Conservation (phyloP, 2,329 filamentous ascomycete species). For the Triangularia verruculosa region DNA sequence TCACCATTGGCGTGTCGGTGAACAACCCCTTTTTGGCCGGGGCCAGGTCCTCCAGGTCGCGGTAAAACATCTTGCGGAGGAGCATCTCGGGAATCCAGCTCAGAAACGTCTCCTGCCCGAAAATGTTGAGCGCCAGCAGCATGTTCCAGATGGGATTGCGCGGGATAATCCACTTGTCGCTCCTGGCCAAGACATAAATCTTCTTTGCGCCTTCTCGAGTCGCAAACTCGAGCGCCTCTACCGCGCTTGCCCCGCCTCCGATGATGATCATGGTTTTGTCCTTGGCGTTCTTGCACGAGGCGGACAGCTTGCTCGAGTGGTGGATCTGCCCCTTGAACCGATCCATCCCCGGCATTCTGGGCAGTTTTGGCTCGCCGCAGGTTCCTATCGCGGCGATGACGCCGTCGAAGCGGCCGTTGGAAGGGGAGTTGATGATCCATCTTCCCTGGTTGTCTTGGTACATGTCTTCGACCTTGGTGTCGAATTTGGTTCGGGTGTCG, state of each 20-base stretch:
- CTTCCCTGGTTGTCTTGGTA: slow-evolving; percentile 65
- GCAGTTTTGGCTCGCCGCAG: slow-evolving; percentile 72
- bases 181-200: slow-evolving; percentile 70
- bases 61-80: slow-evolving; percentile 76
- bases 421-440: slow-evolving; percentile 74
- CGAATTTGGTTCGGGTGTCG: slow-evolving; percentile 67
- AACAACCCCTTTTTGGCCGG: slow-evolving; percentile 72
- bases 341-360: slow-evolving; percentile 66
- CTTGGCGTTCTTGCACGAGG: slow-evolving; percentile 49
- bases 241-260: slow-evolving; percentile 75
- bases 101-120: slow-evolving; percentile 71
- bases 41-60: slow-evolving; percentile 71
- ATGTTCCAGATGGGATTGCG: slow-evolving; percentile 72
- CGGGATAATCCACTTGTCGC: slow-evolving; percentile 85
- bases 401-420: slow-evolving; percentile 72
- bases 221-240: slow-evolving; percentile 80
- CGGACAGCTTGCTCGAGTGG: slow-evolving; percentile 73
- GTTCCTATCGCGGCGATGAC: slow-evolving; percentile 76
- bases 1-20: slow-evolving; percentile 83
- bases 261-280: slow-evolving; percentile 75
- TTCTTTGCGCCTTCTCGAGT: slow-evolving; percentile 63
- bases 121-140: slow-evolving; percentile 72
- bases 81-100: slow-evolving; percentile 77
- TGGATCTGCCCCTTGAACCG: slow-evolving; percentile 69
- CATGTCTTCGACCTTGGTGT: slow-evolving; percentile 65